Percentiles rank a stretch among this genome's conserved stretches.
phyloP scores from a whole-genome alignment of 2,329 filamentous ascomycete species.

The Cercospora zeina region DNA sequence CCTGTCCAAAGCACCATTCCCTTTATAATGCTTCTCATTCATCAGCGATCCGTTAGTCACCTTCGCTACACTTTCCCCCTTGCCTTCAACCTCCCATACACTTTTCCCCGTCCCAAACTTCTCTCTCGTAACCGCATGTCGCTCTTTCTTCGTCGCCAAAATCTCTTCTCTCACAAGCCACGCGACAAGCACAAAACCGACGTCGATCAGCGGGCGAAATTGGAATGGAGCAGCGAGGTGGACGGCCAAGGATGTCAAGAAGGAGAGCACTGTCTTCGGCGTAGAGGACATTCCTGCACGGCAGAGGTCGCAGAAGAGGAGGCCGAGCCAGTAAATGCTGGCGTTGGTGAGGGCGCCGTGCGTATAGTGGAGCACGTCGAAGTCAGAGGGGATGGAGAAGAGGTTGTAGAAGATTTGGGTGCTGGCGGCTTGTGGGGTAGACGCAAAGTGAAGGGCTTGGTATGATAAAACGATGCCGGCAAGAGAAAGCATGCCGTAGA shows the following conservation, averaged over 20 bases:
- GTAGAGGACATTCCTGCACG: conserved; percentile 32
- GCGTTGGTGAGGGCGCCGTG: neutral
- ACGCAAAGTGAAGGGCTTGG: neutral
- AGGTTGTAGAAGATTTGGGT: conserved; percentile 7
- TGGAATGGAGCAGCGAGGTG: conserved; percentile 38
- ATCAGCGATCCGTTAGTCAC: neutral
- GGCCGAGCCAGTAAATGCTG: conserved; percentile 39
- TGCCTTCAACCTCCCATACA: conserved; percentile 19
- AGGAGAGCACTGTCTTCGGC: neutral
- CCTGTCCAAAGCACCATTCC: neutral
- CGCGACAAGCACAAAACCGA: conserved; percentile 28
- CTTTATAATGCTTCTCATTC: neutral
- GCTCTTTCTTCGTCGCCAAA: conserved; percentile 37
- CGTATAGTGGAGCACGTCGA: conserved; percentile 7
- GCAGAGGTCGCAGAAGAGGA: conserved; percentile 42
- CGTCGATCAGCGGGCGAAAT: neutral
- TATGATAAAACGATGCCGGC: neutral
- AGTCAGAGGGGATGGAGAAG: neutral
- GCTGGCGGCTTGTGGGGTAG: neutral
- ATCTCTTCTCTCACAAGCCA: conserved; percentile 44
- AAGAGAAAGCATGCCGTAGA: conserved; percentile 15
- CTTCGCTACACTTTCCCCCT: neutral
- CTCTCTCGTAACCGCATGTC: conserved; percentile 24
- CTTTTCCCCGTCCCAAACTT: conserved; percentile 20
- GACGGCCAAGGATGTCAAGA: conserved; percentile 23